Evolutionary conservation across 768 basidiomycete species (phyloP).

Genomic region (Collybiopsis confluens): DNA sequence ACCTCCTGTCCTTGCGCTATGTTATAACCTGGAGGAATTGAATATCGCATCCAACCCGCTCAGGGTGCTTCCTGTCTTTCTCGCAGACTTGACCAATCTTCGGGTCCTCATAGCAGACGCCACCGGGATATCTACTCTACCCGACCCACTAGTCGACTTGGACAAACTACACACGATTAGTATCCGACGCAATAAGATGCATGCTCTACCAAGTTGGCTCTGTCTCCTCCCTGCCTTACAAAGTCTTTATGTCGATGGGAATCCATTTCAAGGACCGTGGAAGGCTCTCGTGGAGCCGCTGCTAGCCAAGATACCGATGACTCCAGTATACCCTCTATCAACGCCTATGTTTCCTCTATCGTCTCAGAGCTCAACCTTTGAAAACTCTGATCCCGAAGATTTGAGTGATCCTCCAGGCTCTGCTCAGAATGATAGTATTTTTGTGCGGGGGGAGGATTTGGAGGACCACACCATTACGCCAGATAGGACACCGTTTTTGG

Average conservation of each 20-base stretch:
- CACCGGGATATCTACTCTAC: conserved; percentile 76
- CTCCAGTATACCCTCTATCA: conserved; percentile 62
- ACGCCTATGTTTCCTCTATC: conserved; percentile 54
- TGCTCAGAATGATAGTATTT: conserved; percentile 24
- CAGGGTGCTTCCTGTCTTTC: conserved; percentile 85
- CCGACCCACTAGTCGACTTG: conserved; percentile 67
- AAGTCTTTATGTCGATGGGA: conserved; percentile 87
- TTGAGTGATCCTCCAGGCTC: conserved; percentile 45
- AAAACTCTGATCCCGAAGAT: conserved; percentile 51
- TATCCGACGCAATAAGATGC: conserved; percentile 82
- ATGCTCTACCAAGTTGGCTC: conserved; percentile 91
- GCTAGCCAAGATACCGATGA: conserved; percentile 56
- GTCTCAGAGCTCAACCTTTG: conserved; percentile 32
- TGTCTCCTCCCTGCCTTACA: conserved; percentile 83
- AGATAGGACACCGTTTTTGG: conserved; percentile 50
- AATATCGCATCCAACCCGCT: conserved; percentile 91
- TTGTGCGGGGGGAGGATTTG: conserved; percentile 30
- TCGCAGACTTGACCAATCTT: conserved; percentile 70
- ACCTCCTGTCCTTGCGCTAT: conserved; percentile 78
- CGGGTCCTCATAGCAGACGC: conserved; percentile 91
- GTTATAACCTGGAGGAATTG: conserved; percentile 83
- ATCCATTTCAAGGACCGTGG: conserved; percentile 95
- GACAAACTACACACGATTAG: conserved; percentile 86
- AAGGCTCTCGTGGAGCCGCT: conserved; percentile 84
- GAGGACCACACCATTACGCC: conserved; percentile 76